phyloP scores from a whole-genome alignment of 2,329 filamentous ascomycete genomes.

The Xylariales sp. region DNA sequence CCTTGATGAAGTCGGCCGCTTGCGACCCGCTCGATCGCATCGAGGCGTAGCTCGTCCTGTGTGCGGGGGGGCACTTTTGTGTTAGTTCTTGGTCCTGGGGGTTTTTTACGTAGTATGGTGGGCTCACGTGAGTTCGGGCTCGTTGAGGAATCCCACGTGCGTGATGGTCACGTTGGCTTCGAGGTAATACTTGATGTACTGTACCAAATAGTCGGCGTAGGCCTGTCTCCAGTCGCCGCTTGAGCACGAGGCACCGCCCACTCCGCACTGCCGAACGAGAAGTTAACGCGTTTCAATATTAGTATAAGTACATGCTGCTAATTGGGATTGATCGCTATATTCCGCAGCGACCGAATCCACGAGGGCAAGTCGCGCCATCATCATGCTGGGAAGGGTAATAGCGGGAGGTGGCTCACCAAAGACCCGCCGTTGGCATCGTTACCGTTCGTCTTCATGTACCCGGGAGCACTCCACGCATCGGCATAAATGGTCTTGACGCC shows the following conservation, averaged over 20 bases:
- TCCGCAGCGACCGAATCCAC: background rate
- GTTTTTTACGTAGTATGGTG: background rate
- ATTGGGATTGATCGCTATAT: background rate
- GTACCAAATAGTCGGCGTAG: constrained; percentile 61
- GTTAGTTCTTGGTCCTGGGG: background rate
- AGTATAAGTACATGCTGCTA: background rate
- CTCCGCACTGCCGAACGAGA: constrained; percentile 50
- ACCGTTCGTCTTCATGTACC: constrained; percentile 60
- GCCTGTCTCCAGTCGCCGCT: constrained; percentile 60
- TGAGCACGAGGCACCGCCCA: constrained; percentile 52
- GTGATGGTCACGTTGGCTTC: constrained; percentile 57
- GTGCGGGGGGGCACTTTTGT: background rate
- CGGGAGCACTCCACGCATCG: constrained; percentile 61
- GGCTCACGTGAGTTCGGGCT: constrained; percentile 53
- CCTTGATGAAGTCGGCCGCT: constrained; percentile 53
- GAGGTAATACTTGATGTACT: constrained; percentile 61
- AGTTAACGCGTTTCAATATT: constrained; percentile 2
- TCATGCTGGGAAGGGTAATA: background rate
- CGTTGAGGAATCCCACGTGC: constrained; percentile 61
- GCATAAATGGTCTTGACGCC: constrained; percentile 55
- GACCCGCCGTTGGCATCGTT: constrained; percentile 46
- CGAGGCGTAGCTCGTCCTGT: constrained; percentile 51
- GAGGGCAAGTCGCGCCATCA: background rate
- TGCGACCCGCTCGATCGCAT: constrained; percentile 47
- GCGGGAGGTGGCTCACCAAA: constrained; percentile 37